Evolutionary conservation across 345 rosid species (phyloP).

Genomic region (Euphorbia pulcherrima): DNA sequence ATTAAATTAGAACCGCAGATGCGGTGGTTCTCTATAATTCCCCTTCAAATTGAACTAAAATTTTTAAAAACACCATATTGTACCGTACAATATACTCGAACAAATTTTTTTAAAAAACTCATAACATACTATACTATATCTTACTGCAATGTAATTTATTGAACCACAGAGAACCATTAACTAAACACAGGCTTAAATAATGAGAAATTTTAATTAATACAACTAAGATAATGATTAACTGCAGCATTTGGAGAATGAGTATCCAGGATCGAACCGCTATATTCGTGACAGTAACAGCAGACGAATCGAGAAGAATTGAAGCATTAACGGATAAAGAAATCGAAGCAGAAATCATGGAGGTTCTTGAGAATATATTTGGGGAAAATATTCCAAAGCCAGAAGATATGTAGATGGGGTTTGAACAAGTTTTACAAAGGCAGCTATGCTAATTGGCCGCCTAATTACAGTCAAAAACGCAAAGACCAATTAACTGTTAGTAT

Average conservation of each 20-base stretch:
- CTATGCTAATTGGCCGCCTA: conserved; percentile 26
- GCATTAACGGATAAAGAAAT: conserved; percentile 16
- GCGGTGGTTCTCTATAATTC: too few relatives aligned
- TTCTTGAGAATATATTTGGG: conserved; percentile 25
- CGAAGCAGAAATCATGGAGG: conserved; percentile 21
- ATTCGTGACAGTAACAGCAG: conserved; percentile 20
- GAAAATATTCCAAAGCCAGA: conserved; percentile 19
- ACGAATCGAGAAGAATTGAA: conserved; percentile 31
- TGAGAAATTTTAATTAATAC: too few relatives aligned
- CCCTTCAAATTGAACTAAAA: too few relatives aligned
- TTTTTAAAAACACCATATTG: too few relatives aligned
- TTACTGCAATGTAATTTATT: too few relatives aligned
- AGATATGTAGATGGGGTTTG: conserved; percentile 22
- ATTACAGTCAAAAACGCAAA: conserved; percentile 12
- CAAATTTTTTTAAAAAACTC: too few relatives aligned
- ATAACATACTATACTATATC: too few relatives aligned
- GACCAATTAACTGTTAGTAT: conserved; percentile 19
- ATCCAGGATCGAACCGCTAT: conserved; percentile 30
- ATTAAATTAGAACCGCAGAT: too few relatives aligned
- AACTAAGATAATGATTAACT: too few relatives aligned
- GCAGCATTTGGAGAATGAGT: conserved; percentile 32
- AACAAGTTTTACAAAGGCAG: conserved; percentile 25
- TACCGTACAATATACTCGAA: too few relatives aligned
- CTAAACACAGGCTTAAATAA: too few relatives aligned
- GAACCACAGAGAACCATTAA: too few relatives aligned